Base-by-base conservation (phyloP, 1,284 basidiomycete species). In the Puccinia coronata region DNA sequence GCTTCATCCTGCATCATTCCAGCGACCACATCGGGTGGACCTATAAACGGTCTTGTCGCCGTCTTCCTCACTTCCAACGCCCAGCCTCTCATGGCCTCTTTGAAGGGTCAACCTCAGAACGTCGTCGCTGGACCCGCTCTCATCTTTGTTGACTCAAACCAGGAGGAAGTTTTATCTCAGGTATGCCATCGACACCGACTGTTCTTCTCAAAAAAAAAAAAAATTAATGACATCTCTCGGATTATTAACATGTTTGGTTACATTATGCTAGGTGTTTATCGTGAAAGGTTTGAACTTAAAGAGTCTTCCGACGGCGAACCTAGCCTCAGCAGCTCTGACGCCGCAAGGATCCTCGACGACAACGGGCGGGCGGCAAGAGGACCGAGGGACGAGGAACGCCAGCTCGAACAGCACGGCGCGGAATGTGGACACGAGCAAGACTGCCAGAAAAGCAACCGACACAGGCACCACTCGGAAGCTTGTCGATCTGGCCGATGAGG, bases 1-100 rank as follows among this genome's bases (percentile, higher is more conserved):
- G 76, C 76, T 20, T 79, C 76, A 28, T 79, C 76, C 34, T 79
- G 76, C 34, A 70, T 79, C 28, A 25, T 79, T 31, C 76, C 76
- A 18, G n/a, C 76, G 0, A 63, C 67, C 31, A 28, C 53, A 14
- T 31, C 63, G 28, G 51, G 43, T 49, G 41, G 65, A 39, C 36
- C 65, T 9, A 28, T 79, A 14, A 79, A 70, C 59, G 76, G 76
- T n/a, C 49, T 63, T 8, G 65, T 79, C 18, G 63, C 63, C 31
- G 51, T 79, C 36, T 79, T 36, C 55, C 65, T 79, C 23, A 79
- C 76, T 14, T 69, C 76, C 2, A 59, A 79, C 31, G 76, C 76
- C 9, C 47, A 51, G 49, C 76, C 76, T 23, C 49, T 79, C 16
- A 79, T 51, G 0, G 16, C 65, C 25, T 36, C 43, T 9, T 34